Conservation (phyloP, 768 basidiomycete genomes). For the Podaxis sp. region DNA sequence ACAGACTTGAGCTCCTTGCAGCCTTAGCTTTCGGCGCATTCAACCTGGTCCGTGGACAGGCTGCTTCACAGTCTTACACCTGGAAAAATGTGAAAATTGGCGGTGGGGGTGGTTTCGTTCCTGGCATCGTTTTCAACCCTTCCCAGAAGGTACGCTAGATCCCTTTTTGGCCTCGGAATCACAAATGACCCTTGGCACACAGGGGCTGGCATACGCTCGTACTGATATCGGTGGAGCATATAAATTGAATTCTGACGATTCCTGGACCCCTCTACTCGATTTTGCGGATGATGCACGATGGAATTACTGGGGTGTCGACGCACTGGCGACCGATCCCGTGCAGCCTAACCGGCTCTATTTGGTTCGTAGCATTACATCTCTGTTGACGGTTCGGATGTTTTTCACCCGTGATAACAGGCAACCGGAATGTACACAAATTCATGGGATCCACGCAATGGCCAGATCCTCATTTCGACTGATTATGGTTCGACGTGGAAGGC, state of each 20-base stretch:
- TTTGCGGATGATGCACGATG: constrained; percentile 48
- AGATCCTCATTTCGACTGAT: constrained; percentile 61
- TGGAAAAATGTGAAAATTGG: constrained; percentile 66
- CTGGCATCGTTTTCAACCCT: constrained; percentile 63
- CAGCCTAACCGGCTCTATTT: constrained; percentile 55
- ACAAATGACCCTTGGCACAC: neutral
- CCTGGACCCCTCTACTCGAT: constrained; percentile 65
- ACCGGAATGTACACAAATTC: constrained; percentile 64
- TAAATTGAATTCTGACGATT: constrained; percentile 56
- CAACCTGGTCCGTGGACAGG: constrained; percentile 31
- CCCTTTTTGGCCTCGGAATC: neutral
- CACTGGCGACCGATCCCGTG: constrained; percentile 63
- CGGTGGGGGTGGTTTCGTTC: constrained; percentile 51
- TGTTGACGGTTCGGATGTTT: neutral
- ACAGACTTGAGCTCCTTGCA: constrained; percentile 30
- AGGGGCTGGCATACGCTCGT: constrained; percentile 64
- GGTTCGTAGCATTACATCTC: constrained; percentile 24
- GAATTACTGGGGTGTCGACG: constrained; percentile 64
- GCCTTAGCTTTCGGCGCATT: constrained; percentile 28
- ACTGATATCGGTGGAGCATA: constrained; percentile 71
- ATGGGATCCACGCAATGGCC: constrained; percentile 62
- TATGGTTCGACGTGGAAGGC: constrained; percentile 55
- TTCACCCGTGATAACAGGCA: constrained; percentile 32
- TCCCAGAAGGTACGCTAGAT: constrained; percentile 37
- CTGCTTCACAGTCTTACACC: constrained; percentile 50